Percentiles rank a stretch among this genome's conserved stretches.
These are phyloP conservation scores for Umbilicus rupestris DNA, from an alignment of 164 flowering plant genomes.

Conservation along the genomic window DNA sequence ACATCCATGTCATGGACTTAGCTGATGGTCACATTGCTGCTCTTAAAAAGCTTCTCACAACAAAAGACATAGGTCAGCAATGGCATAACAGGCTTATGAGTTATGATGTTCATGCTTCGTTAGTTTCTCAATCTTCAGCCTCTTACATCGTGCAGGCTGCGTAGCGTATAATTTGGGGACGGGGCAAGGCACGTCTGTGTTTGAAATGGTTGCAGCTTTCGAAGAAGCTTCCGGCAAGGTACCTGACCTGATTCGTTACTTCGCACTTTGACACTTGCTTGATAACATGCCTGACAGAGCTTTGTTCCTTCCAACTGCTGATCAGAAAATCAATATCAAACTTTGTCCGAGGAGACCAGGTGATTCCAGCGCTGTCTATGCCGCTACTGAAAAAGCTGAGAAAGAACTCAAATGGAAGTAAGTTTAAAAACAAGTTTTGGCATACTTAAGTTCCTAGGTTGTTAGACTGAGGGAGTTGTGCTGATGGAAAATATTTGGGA, in stretches of 20 bases:
- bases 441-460: not conserved
- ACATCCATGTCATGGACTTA: slow-evolving; percentile 83
- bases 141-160: slow-evolving; percentile 24
- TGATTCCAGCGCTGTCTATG: slow-evolving; percentile 91
- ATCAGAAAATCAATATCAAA: slow-evolving; percentile 62
- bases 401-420: slow-evolving; percentile 93
- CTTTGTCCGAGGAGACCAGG: slow-evolving; percentile 78
- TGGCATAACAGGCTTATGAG: not conserved
- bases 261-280: not conserved
- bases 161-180: slow-evolving; percentile 64
- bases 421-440: slow-evolving; percentile 16
- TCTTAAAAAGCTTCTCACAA: slow-evolving; percentile 43
- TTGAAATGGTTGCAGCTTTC: slow-evolving; percentile 58
- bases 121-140: not conserved
- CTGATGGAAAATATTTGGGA: not conserved
- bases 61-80: slow-evolving; percentile 44
- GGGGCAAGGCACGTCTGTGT: slow-evolving; percentile 51
- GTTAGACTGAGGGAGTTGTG: not conserved
- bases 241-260: not conserved
- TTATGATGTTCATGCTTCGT: too few species aligned
- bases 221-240: slow-evolving; percentile 72
- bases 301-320: not conserved
- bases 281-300: not conserved
- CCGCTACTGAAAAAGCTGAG: slow-evolving; percentile 74
- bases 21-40: slow-evolving; percentile 90